Evolutionary conservation across 495 filamentous ascomycete species (phyloP), one percentile per base, ranked within the genome.

Genomic region (Beverwykella pulmonaria): DNA sequence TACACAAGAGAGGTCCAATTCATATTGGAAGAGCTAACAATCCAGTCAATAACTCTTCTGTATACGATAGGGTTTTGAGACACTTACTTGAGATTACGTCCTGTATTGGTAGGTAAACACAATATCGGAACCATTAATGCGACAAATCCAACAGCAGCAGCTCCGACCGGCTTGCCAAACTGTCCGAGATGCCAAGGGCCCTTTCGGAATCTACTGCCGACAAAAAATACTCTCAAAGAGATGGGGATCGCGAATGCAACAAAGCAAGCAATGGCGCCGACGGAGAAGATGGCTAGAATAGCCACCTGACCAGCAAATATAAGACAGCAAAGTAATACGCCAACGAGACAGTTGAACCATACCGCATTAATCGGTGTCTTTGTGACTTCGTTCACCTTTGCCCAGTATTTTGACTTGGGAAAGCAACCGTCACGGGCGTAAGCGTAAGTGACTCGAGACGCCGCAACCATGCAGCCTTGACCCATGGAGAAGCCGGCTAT

Each of bases 291-390:
- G 22, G 46, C 46, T 48, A 48, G 46, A 48, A 48, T 15, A 23
- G 46, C 22, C 46, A 48, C 46, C 7, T 48, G 7, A 19, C 46
- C 46, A 48, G 46, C 46, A 48, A 48, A 48, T 48, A 48, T 48
- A 23, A 48, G 46, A 48, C 7, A 48, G 46, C 46, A 48, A 48
- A 48, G 46, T 5, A 48, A 19, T 4, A 48, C n/a, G 46, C 46
- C 46, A 48, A 48, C 46, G 7, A 48, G n/a, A 48, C 46, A 48
- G 46, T 48, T 48, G 46, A 48, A 48, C 46, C 46, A 48, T 48
- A 48, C 46, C n/a, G 59, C 59, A 55, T 63, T 63, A 26, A 63
- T 46, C 14, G 59, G 59, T 23, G 41, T 63, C 49, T 55, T 63
- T 12, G 59, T 63, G 14, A 53, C 26, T 14, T 12, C 20, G 34